Base-by-base conservation (phyloP, 305 asterid genomes). In the Lippia alba region DNA sequence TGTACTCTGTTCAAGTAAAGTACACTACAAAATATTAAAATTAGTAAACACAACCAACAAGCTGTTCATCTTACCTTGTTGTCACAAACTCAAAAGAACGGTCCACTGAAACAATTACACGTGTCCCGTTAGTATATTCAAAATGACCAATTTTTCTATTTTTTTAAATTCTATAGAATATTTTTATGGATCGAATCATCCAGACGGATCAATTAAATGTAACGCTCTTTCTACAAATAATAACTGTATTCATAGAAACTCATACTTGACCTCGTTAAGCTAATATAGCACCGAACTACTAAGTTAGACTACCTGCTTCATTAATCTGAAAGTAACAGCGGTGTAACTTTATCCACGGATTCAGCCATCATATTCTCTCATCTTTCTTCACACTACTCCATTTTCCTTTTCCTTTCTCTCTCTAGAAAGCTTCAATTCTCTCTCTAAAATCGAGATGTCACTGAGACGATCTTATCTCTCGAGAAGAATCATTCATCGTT, bases 401-500 rank as follows among this genome's bases (percentile, higher is more conserved):
- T 39, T 15, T 15, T 48, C 50, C 32, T 20, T 54, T 11, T 44
- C 8, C 32, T 49, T 16, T 71, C 66, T 71, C 77, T 72, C 78
- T 66, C 67, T 45, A 8, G 30, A 24, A 24, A 24, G 30, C 30
- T 24, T 24, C 30, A 1, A 61, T 56, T 70, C 74, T 66, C 56
- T 54, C 62, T 50, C 41, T 40, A 17, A 34, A 66, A 40, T 66
- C 78, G 76, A 19, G 70, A 78, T 88, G 96, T 87, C 97, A 68
- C 82, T 76, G 20, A 72, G 90, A 39, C 83, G 92, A 62, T 89
- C 92, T 69, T 89, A 76, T 60, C 92, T 87, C 46, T 85, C 96
- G 6, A 84, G 96, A 60, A 85, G 97, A 75, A 94, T 81, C 66
- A 84, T 78, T 44, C 86, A 83, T 55, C 84, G 87, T 30, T 89